Evolutionary conservation across 1,284 basidiomycete genomes (phyloP).

Genomic region (Apiotrichum veenhuisii): DNA sequence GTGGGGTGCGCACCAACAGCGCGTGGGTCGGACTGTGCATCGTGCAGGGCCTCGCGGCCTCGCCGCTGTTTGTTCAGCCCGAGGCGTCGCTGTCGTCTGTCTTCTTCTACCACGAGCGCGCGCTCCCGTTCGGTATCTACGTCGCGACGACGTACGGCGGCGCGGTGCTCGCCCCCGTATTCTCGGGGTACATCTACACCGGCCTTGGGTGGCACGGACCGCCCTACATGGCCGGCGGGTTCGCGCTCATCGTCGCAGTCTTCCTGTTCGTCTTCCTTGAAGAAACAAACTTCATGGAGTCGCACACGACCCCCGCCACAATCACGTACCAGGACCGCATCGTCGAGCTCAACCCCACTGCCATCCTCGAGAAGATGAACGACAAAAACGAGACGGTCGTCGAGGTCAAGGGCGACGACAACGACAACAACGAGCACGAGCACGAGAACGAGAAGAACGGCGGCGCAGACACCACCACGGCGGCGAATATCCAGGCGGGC

Average conservation of each 20-base stretch:
- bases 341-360: conserved; percentile 1
- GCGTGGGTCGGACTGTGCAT: conserved; percentile 22
- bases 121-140: conserved; percentile 25
- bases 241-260: conserved; percentile 17
- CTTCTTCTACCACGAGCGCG: conserved; percentile 32
- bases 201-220: conserved; percentile 24
- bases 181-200: conserved; percentile 27
- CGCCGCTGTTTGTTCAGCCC: conserved; percentile 25
- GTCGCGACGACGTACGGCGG: conserved; percentile 23
- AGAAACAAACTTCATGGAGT: conserved; percentile 27
- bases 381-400: conserved; percentile 1
- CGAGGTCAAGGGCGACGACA: neutral
- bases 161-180: conserved; percentile 21
- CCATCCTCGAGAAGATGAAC: neutral
- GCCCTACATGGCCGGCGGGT: conserved; percentile 20
- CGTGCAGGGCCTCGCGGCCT: conserved; percentile 20
- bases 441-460: neutral
- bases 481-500: no score
- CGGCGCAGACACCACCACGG: neutral
- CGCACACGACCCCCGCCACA: neutral
- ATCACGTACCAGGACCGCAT: neutral
- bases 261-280: conserved; percentile 30
- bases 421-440: neutral
- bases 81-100: conserved; percentile 22
- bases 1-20: neutral